Percentiles rank a stretch among this genome's conserved stretches.
phyloP scores from a whole-genome alignment of 2,329 filamentous ascomycete genomes.

The Huntiella omanensis region DNA sequence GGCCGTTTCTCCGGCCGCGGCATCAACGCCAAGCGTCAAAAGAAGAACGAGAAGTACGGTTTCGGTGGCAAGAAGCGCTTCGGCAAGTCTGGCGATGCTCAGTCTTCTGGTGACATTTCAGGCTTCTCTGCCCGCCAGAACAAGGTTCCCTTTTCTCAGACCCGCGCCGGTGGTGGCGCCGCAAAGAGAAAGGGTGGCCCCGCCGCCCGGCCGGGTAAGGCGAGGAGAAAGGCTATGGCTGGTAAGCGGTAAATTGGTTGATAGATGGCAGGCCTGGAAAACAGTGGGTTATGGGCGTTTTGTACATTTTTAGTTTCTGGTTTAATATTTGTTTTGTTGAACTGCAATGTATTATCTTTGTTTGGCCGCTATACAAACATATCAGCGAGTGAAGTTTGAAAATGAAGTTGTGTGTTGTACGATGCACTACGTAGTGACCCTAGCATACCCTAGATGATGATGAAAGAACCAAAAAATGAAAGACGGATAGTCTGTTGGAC shows the following conservation, averaged over 20 bases:
- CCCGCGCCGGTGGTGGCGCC: slow-evolving; percentile 8
- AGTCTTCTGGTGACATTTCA: slow-evolving; percentile 61
- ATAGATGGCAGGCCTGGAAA: background rate
- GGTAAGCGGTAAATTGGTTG: slow-evolving; percentile 6
- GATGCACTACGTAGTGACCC: no score
- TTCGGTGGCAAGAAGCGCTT: slow-evolving; percentile 92
- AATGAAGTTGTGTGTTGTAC: no score
- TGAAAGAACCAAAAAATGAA: no score
- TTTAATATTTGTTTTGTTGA: no score
- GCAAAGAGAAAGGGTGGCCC: slow-evolving; percentile 4
- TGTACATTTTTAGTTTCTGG: no score
- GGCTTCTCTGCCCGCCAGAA: slow-evolving; percentile 57
- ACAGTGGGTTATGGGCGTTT: no score
- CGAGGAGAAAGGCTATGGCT: slow-evolving; percentile 12
- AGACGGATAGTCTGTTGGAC: no score
- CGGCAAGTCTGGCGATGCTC: slow-evolving; percentile 75
- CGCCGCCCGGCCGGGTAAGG: slow-evolving; percentile 12
- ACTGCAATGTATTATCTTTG: no score
- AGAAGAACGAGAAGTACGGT: slow-evolving; percentile 89
- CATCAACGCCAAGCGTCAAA: slow-evolving; percentile 57
- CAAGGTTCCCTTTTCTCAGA: slow-evolving; percentile 10
- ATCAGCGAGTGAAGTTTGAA: no score
- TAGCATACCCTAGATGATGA: no score
- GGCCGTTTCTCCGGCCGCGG: slow-evolving; percentile 20
- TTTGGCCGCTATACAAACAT: no score